phyloP scores from a whole-genome alignment of 495 filamentous ascomycete genomes.

The Lichina pygmaea region DNA sequence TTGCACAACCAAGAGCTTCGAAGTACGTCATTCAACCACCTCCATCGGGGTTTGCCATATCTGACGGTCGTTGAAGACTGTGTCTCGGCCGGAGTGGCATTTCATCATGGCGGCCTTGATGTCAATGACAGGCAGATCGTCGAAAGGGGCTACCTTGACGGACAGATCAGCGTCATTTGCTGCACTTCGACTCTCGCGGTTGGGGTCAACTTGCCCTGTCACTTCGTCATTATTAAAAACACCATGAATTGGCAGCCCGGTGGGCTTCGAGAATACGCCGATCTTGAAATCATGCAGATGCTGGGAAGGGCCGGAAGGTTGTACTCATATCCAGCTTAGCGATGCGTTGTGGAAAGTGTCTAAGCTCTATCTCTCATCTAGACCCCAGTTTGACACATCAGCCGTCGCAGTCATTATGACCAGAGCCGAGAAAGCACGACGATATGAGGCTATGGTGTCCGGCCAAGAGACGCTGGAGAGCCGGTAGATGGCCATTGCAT shows the following conservation, averaged over 20 bases:
- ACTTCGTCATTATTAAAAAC: slow-evolving; percentile 81
- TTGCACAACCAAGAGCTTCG: slow-evolving; percentile 38
- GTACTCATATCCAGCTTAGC: neutral
- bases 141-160: slow-evolving; percentile 46
- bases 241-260: slow-evolving; percentile 42
- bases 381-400: slow-evolving; percentile 67
- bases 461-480: slow-evolving; percentile 73
- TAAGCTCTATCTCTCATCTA: neutral
- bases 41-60: neutral
- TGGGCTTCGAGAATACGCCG: slow-evolving; percentile 49
- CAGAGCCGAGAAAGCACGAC: slow-evolving; percentile 29
- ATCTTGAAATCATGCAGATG: slow-evolving; percentile 97
- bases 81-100: slow-evolving; percentile 50
- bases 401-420: slow-evolving; percentile 80
- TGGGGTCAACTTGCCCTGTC: slow-evolving; percentile 79
- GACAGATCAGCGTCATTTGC: slow-evolving; percentile 67
- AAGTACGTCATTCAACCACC: slow-evolving; percentile 11
- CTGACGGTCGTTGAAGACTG: slow-evolving; percentile 16
- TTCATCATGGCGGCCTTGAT: slow-evolving; percentile 79
- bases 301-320: slow-evolving; percentile 64
- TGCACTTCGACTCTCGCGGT: slow-evolving; percentile 89
- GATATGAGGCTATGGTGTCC: slow-evolving; percentile 63
- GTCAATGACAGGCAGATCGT: slow-evolving; percentile 37
- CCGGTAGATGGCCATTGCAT: slow-evolving; percentile 13
- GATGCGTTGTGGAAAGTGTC: neutral